Evolutionary conservation across 306 rosid species (phyloP), one percentile per base, ranked within the genome.

Genomic region (Fragaria nilgerrensis): DNA sequence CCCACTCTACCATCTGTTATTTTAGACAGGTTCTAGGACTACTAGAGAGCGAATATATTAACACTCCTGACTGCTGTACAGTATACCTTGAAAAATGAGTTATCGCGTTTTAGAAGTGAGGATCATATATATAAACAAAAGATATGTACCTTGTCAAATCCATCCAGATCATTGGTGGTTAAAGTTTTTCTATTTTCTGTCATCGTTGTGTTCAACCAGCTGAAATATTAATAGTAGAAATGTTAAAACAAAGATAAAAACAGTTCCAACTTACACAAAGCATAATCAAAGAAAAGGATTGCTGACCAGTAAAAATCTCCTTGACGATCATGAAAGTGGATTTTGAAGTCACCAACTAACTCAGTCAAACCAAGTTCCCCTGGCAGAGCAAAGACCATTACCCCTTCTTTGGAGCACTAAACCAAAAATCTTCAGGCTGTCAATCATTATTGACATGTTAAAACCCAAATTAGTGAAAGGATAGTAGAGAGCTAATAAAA

Each of bases 281-380:
- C 72, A 65, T 43, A 78, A 63, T 75, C 59, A 65, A 78, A 12
- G 11, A 44, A 44, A 49, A 77, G 77, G 52, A 74, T 75, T 41
- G 71, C 86, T 25, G 77, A 96, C 99, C 96, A 96, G 86, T 92
- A 92, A 87, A 92, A 96, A 83, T 96, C 98, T 86, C 99, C 99
- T 84, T 92, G 98, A 53, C 98, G 97, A 45, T 92, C 96, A 43
- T 91, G 98, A 66, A 96, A 96, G 77, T 92, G 98, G 82, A 96
- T 85, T 87, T 92, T 96, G 89, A 96, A 89, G 86, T 96, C 99
- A 82, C 99, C 99, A 65, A 65, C 75, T 78, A 96, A 76, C 81
- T 96, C 98, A 6, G 99, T 86, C 78, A 96, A 90, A 80, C 99
- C 99, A 27, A 96, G 98, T 81, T 96, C 98, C 83, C 99, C 99